Base-by-base conservation (phyloP, 352 stramenopile genomes). In the Globisporangium megalacanthum region DNA sequence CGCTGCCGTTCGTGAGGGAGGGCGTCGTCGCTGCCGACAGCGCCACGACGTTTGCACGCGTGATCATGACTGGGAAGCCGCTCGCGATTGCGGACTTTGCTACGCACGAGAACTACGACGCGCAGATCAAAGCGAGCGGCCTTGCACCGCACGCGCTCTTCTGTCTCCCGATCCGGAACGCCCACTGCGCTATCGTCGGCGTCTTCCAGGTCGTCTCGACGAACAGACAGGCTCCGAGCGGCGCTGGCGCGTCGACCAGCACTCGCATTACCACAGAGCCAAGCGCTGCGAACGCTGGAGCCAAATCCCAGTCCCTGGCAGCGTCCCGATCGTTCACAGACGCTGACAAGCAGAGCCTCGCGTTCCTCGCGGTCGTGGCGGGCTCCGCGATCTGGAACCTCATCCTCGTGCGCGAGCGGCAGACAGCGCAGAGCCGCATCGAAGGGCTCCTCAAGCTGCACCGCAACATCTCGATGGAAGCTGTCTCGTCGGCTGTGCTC, bases 381-480 rank as follows among this genome's bases (percentile, higher is more conserved):
- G 77, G 79, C 9, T 73, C 79, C 4, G 79, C 79, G 25, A 81
- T 88, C 49, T 90, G 77, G 79, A 88, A 90, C 29, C 37, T 88
- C 10, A 72, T 83, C 9, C 64, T 88, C 6, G 79, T 79, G 39
- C 73, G 73, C 14, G 77, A 88, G 49, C 77, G 73, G 0, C 79
- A 88, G 53, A 84, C 75, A 9, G 77, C 75, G 2, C 79, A 90
- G 52, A 75, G 73, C 36, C 79, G 79, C 25, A 88, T 90, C 56
- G 75, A 90, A 61, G 75, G 79, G 0, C 56, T 90, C 0, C 67
- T 90, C 7, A 86, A 86, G 54, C 58, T 90, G 19, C 75, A 88
- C 22, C 79, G 75, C 42, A 90, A 87, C 35, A 87, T 88, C 58
- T 84, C 79, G 8, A 83, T 88, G 68, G 77, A 90, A 47, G 72